These are phyloP conservation scores for Ormosia emarginata DNA, from an alignment of 306 rosid species.

Conservation along the genomic window DNA sequence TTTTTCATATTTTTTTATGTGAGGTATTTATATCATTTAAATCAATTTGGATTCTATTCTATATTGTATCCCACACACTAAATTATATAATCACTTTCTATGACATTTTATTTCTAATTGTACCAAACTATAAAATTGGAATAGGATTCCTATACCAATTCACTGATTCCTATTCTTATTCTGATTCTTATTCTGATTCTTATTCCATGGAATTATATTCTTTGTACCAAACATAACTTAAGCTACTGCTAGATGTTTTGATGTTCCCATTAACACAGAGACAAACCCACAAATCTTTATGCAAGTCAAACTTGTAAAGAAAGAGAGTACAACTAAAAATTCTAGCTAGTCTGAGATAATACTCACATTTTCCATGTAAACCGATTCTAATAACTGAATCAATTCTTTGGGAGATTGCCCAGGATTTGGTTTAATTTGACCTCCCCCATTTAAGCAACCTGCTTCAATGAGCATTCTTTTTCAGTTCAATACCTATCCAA, in stretches of 20 bases:
- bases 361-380: constrained; percentile 79
- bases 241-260: background rate
- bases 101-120: no score
- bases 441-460: constrained; percentile 99
- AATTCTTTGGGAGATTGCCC: constrained; percentile 76
- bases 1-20: no score
- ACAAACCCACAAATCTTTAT: background rate
- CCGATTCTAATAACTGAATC: constrained; percentile 62
- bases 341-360: background rate
- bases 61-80: no score
- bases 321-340: background rate
- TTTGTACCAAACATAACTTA: no score
- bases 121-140: no score
- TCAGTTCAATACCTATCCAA: constrained; percentile 1
- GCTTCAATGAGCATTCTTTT: constrained; percentile 1
- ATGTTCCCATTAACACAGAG: background rate
- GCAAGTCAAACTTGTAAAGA: background rate
- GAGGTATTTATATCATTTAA: no score
- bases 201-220: no score
- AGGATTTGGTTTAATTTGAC: constrained; percentile 80
- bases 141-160: no score
- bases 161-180: no score
- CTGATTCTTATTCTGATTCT: no score
- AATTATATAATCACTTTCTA: no score
- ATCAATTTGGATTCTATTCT: no score